phyloP scores from a whole-genome alignment of 2,329 filamentous ascomycete genomes.

The Trichoderma aggressivum region DNA sequence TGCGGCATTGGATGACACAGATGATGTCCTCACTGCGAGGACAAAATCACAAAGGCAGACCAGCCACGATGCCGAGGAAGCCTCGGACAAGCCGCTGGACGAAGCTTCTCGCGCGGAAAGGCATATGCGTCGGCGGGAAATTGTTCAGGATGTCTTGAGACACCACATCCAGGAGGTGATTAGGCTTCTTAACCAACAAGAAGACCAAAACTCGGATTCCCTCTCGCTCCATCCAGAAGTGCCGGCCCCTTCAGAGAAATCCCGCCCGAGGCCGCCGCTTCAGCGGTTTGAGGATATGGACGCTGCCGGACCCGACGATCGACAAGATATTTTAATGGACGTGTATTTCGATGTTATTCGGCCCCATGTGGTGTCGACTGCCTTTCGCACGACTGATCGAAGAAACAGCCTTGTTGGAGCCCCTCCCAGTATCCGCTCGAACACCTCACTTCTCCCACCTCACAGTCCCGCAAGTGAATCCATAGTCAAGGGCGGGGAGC shows the following conservation, averaged over 20 bases:
- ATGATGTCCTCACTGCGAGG: conserved; percentile 41
- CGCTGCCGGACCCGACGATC: conserved; percentile 45
- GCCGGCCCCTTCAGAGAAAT: conserved; percentile 19
- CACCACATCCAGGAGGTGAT: conserved; percentile 50
- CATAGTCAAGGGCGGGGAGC: neutral
- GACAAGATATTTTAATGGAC: conserved; percentile 49
- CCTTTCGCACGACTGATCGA: conserved; percentile 29
- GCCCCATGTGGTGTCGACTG: conserved; percentile 37
- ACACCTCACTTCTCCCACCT: neutral
- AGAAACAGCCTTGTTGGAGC: conserved; percentile 26
- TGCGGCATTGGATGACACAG: conserved; percentile 39
- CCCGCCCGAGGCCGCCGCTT: conserved; percentile 14
- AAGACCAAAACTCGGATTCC: conserved; percentile 29
- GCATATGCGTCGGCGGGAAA: conserved; percentile 30
- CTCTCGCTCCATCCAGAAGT: conserved; percentile 24
- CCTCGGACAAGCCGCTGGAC: neutral
- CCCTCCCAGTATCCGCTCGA: conserved; percentile 22
- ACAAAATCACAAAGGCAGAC: conserved; percentile 19
- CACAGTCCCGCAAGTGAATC: neutral
- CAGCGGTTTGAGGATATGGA: conserved; percentile 45
- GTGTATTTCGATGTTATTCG: conserved; percentile 50
- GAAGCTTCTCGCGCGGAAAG: neutral
- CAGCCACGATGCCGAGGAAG: neutral
- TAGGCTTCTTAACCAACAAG: conserved; percentile 42
- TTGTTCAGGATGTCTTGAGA: conserved; percentile 46